phyloP scores from a whole-genome alignment of 345 rosid species.

The Adansonia digitata region DNA sequence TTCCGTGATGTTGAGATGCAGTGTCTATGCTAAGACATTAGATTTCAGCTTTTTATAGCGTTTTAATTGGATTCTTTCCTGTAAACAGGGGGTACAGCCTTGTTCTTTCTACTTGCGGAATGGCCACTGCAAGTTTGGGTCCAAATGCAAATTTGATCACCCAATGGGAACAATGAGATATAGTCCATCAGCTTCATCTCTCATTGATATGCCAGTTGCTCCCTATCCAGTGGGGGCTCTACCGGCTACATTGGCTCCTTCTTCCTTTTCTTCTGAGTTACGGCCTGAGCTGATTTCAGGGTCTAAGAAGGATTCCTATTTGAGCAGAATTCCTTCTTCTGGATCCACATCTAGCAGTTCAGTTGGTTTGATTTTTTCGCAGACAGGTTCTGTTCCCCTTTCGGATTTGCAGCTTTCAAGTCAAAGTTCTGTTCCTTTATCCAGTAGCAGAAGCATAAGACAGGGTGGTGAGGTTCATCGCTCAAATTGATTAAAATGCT shows the following conservation, averaged over 20 bases:
- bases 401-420: slow-evolving; percentile 67
- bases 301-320: slow-evolving; percentile 40
- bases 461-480: slow-evolving; percentile 66
- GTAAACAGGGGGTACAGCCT: slow-evolving; percentile 40
- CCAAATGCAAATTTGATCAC: slow-evolving; percentile 63
- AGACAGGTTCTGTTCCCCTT: slow-evolving; percentile 52
- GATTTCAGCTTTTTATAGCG: not conserved
- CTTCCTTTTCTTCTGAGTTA: slow-evolving; percentile 48
- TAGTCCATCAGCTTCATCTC: slow-evolving; percentile 71
- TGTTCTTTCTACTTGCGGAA: slow-evolving; percentile 45
- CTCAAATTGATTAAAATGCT: slow-evolving; percentile 41
- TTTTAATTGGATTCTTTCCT: not conserved
- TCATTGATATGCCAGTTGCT: slow-evolving; percentile 59
- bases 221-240: slow-evolving; percentile 66
- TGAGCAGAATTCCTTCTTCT: slow-evolving; percentile 44
- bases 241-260: slow-evolving; percentile 47
- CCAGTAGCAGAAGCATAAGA: slow-evolving; percentile 62
- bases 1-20: not conserved
- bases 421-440: slow-evolving; percentile 62
- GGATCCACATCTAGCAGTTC: slow-evolving; percentile 44
- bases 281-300: slow-evolving; percentile 49
- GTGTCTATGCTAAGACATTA: not conserved
- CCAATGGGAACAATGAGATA: slow-evolving; percentile 55
- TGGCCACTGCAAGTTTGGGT: slow-evolving; percentile 49
- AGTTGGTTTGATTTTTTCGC: slow-evolving; percentile 50